Conservation (phyloP, 2,329 filamentous ascomycete genomes). For the Cladosporium velox region DNA sequence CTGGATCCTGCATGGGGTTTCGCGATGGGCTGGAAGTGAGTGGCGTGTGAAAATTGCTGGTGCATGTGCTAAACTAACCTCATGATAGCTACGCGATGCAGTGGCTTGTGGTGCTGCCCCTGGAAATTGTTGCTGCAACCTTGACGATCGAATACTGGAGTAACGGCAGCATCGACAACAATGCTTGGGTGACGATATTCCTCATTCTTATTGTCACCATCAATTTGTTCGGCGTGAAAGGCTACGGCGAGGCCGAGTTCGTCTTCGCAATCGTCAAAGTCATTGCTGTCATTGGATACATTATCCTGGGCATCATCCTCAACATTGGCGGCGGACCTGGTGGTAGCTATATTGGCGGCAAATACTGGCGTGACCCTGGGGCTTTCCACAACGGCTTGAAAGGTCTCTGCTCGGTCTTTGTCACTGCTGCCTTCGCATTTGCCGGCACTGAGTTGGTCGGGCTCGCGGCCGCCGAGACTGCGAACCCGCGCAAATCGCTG, state of each 20-base stretch:
- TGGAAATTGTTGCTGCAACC: constrained; percentile 38
- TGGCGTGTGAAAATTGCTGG: neutral
- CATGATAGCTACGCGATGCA: constrained; percentile 35
- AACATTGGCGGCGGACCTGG: constrained; percentile 60
- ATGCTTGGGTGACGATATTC: constrained; percentile 39
- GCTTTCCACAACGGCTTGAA: constrained; percentile 61
- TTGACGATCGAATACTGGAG: constrained; percentile 38
- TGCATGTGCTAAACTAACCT: constrained; percentile 19
- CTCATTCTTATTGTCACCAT: constrained; percentile 35
- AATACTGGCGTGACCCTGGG: constrained; percentile 46
- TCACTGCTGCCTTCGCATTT: constrained; percentile 65
- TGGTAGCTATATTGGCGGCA: constrained; percentile 60
- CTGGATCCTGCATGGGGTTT: constrained; percentile 41
- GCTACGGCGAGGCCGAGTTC: constrained; percentile 42
- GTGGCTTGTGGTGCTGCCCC: constrained; percentile 38
- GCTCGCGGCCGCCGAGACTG: constrained; percentile 56
- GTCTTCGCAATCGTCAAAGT: constrained; percentile 41
- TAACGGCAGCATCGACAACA: constrained; percentile 32
- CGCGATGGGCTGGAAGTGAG: constrained; percentile 39
- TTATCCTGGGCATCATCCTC: constrained; percentile 63
- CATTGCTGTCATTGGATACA: constrained; percentile 60
- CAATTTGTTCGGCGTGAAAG: constrained; percentile 38
- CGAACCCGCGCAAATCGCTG: constrained; percentile 52
- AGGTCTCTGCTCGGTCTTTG: constrained; percentile 65
- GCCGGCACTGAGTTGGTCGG: constrained; percentile 66